Base-by-base conservation (phyloP, 2,329 filamentous ascomycete genomes). In the Cephalotrichum gorgonifer region DNA sequence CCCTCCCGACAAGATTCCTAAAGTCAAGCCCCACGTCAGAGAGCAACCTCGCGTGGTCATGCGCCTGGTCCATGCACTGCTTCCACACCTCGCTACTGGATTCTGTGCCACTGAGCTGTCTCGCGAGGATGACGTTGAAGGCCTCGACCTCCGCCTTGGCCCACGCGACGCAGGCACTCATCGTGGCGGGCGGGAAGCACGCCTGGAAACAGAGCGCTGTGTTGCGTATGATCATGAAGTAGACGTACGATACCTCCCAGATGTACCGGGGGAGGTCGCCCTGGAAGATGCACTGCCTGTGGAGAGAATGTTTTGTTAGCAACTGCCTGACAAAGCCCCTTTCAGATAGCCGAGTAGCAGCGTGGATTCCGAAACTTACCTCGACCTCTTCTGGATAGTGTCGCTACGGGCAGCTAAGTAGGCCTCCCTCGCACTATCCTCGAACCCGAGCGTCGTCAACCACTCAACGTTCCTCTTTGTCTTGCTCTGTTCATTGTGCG, bases 151-250 rank as follows among this genome's bases (percentile, higher is more conserved):
- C 83, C 57, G 93, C 85, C 66, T 96, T 97, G n/a, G 89, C 90
- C 93, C 93, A 98, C 62, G 91, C 94, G 58, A 98, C 91, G 58
- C 89, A 95, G 1, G 90, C 89, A 59, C 88, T 95, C 77, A 93
- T 94, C 72, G 93, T 88, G 14, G 82, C 74, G 25, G 87, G 77
- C 11, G 89, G 84, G 62, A 97, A 97, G 63, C 88, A 95, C 48
- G 74, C 71, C 61, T 95, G 88, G 66, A 93, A 96, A 60, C 87
- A 90, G 59, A 79, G 78, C 52, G 97, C 86, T 0, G 93, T 97
- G 66, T 97, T 96, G 57, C 88, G 83, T 62, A 98, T 91, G 55
- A 95, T 78, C 48, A 83, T 89, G 67, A 98, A 98, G 66, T 95
- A 96, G 50, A 95, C 89, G 65, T 89, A 96, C 2, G 91, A 93